Evolutionary conservation across 148 eudicot genomes (phyloP), one percentile per base, ranked within the genome.

Genomic region (Camellia granthamiana): DNA sequence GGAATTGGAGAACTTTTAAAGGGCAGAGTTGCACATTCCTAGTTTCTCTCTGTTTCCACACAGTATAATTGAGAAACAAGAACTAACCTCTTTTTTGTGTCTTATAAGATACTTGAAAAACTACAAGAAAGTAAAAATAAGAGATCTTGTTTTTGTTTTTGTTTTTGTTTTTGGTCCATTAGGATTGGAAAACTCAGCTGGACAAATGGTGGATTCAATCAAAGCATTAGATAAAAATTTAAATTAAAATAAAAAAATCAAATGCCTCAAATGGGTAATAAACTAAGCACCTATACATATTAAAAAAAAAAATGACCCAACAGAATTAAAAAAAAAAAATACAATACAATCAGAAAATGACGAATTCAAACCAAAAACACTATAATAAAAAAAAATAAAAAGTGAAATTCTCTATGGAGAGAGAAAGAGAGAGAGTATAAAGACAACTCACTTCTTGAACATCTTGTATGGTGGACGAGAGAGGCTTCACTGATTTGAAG

Each of bases 371-470:
- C 38, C 38, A 30, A 30, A 30, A 30, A 30, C 38, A 30, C 38
- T 30, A 30, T 30, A 30, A 30, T 30, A 30, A 30, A 30, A 30
- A 30, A 30, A 1, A 30, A 30, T 23, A 30, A 30, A 30, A 30
- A 30, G 38, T 30, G 38, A 30, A 6, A 68, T 49, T 49, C 52
- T 7, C 52, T 49, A 49, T 49, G 3, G 52, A 49, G 51, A 4
- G 52, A 49, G 51, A 47, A 2, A 46, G 4, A 7, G 5, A 14
- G 0, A 21, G 19, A 12, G 51, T 30, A 77, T 4, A 30, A 30
- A 54, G 72, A 66, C 7, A 77, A 16, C 73, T 77, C 18, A 77
- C 80, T 77, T 77, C 69, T 77, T 77, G 63, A 77, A 77, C 80
- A 77, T 77, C 56, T 66, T 77, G 2, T n/a, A 47, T 16, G 3